Conservation (phyloP, 306 rosid genomes). For the Begonia fuchsioides region DNA sequence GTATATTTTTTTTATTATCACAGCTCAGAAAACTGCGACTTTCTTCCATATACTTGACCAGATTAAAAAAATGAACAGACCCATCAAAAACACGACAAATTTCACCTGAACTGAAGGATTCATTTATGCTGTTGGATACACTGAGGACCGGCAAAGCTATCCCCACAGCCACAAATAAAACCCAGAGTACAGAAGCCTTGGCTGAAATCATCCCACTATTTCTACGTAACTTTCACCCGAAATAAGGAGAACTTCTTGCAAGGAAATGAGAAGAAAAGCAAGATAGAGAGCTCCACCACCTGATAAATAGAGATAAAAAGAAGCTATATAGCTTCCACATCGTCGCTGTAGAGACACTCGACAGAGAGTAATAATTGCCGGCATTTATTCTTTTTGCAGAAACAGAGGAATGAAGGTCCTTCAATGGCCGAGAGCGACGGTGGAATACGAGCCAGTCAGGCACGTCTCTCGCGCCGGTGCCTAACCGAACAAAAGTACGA, state of each 20-base stretch:
- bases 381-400: slow-evolving; percentile 7
- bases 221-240: neutral
- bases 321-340: neutral
- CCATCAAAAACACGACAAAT: neutral
- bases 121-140: neutral
- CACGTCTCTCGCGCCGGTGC: slow-evolving; percentile 1
- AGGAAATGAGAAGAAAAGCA: neutral
- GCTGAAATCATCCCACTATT: slow-evolving; percentile 30
- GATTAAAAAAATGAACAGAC: neutral
- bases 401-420: slow-evolving; percentile 12
- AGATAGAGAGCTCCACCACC: neutral
- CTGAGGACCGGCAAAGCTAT: neutral
- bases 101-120: slow-evolving; percentile 6
- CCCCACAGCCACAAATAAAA: slow-evolving; percentile 16
- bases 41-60: neutral
- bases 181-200: slow-evolving; percentile 24
- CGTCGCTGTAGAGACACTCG: neutral
- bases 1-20: too few species aligned
- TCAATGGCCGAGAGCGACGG: slow-evolving; percentile 12
- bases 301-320: neutral
- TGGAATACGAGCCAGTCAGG: slow-evolving; percentile 32
- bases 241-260: slow-evolving; percentile 1
- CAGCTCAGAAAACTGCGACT: neutral
- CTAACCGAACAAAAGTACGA: too few species aligned
- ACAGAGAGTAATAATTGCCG: slow-evolving; percentile 17